Conservation (phyloP, 2,329 filamentous ascomycete species). For the Fragosphaeria purpurea region DNA sequence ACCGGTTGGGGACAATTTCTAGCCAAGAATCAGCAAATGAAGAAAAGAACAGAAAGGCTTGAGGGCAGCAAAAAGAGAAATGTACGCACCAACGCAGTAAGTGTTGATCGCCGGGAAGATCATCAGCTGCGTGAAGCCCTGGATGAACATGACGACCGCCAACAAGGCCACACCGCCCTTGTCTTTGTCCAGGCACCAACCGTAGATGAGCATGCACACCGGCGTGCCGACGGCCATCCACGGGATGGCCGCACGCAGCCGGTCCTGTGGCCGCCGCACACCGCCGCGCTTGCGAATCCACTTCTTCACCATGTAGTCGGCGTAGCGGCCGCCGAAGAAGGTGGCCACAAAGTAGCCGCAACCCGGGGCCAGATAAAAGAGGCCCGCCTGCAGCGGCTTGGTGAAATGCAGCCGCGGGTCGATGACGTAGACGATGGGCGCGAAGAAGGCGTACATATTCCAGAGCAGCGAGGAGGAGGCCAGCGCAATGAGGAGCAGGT, state of each 20-base stretch:
- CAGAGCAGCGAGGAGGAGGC: slow-evolving; percentile 52
- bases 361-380: slow-evolving; percentile 63
- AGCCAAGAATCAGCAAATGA: slow-evolving; percentile 30
- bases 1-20: slow-evolving; percentile 63
- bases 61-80: not conserved
- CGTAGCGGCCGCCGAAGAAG: slow-evolving; percentile 57
- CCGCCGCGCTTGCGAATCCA: slow-evolving; percentile 46
- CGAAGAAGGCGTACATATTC: slow-evolving; percentile 60
- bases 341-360: slow-evolving; percentile 57
- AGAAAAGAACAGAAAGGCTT: no score
- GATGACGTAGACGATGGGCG: slow-evolving; percentile 57
- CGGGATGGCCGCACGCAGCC: slow-evolving; percentile 49
- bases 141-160: slow-evolving; percentile 6
- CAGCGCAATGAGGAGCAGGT: slow-evolving; percentile 47
- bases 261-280: slow-evolving; percentile 56
- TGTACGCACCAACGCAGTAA: not conserved
- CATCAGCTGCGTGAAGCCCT: slow-evolving; percentile 7
- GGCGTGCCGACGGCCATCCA: slow-evolving; percentile 42
- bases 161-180: slow-evolving; percentile 3
- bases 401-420: slow-evolving; percentile 58
- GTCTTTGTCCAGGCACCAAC: slow-evolving; percentile 6
- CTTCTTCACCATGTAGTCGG: slow-evolving; percentile 51
- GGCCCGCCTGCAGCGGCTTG: slow-evolving; percentile 49
- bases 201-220: slow-evolving; percentile 9
- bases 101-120: slow-evolving; percentile 8